Base-by-base conservation (phyloP, 2,329 filamentous ascomycete species). In the Alternaria triticimaculans region DNA sequence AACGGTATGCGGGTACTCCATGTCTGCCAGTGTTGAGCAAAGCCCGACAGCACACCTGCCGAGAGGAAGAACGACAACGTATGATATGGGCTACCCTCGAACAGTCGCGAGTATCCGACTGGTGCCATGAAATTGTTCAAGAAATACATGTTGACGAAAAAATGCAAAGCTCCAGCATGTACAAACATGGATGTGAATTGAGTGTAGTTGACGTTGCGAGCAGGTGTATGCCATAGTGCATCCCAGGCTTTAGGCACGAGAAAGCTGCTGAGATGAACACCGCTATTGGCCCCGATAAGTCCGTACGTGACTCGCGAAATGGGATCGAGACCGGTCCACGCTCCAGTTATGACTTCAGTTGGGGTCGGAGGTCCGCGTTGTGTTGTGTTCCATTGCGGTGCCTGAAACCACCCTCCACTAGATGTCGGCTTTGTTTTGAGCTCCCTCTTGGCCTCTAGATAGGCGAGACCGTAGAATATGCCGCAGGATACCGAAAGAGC, bases 111-210 rank as follows among this genome's bases (percentile, higher is more conserved):
- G 30, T 75, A 70, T 0, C 76, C 77, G 3, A 74, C 72, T 14
- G 72, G 68, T 5, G 67, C 68, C 51, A 79, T 62, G 58, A 79
- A 78, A 49, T 77, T 75, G 60, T 74, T 74, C 9, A 70, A 66
- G 12, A 69, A 73, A 56, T 68, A 78, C 63, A 65, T 65, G 25
- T 65, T 65, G 33, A 63, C 50, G 46, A 58, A 58, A 65, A 61
- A 72, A 64, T 69, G 67, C 41, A 69, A 49, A 15, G 58, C 62
- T 21, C 67, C 67, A 30, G 62, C 63, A 46, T 69, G 67, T 9
- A 76, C 74, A 49, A 75, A 77, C 44, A 67, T 73, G 4, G 72
- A 74, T 3, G 72, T 76, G 45, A 79, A 71, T 28, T 76, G 69
- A 1, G 76, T 75, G 55, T 72, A 76, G 23, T 76, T 76, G 49